Evolutionary conservation across 805 yeast genomes (phyloP).

Genomic region (Candida ovalis): DNA sequence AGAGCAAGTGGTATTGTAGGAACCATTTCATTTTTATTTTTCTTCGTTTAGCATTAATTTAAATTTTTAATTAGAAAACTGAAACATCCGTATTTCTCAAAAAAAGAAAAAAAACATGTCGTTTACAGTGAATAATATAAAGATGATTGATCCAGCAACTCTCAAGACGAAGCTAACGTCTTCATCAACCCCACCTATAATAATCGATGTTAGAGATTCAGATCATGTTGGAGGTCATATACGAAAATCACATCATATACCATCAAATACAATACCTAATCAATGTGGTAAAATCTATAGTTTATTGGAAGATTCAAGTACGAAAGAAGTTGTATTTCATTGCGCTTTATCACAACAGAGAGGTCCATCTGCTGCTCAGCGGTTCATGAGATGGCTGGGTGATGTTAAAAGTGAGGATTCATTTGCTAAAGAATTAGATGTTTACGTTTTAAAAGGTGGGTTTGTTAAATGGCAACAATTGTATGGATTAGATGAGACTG

Average conservation of each 20-base stretch:
- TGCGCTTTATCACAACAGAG: constrained; percentile 89
- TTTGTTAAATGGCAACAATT: constrained; percentile 76
- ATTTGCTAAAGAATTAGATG: constrained; percentile 35
- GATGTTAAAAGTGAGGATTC: constrained; percentile 21
- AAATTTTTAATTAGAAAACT: too few relatives aligned
- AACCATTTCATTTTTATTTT: too few relatives aligned
- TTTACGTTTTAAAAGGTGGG: constrained; percentile 81
- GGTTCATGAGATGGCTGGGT: constrained; percentile 46
- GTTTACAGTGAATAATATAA: constrained; percentile 39
- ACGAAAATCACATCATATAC: constrained; percentile 49
- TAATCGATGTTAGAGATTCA: constrained; percentile 83
- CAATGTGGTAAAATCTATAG: constrained; percentile 36
- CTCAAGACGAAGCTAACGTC: constrained; percentile 43
- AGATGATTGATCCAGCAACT: constrained; percentile 42
- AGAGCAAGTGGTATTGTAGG: too few relatives aligned
- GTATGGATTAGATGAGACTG: constrained; percentile 62
- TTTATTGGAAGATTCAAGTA: constrained; percentile 30
- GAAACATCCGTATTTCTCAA: background rate
- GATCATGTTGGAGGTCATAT: constrained; percentile 81
- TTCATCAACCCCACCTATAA: constrained; percentile 23
- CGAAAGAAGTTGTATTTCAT: constrained; percentile 71
- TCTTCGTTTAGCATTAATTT: too few relatives aligned
- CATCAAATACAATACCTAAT: constrained; percentile 43
- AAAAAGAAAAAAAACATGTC: too few relatives aligned
- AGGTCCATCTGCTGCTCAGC: constrained; percentile 82